Base-by-base conservation (phyloP, 2,329 filamentous ascomycete genomes). In the Trichoderma citrinoviride region DNA sequence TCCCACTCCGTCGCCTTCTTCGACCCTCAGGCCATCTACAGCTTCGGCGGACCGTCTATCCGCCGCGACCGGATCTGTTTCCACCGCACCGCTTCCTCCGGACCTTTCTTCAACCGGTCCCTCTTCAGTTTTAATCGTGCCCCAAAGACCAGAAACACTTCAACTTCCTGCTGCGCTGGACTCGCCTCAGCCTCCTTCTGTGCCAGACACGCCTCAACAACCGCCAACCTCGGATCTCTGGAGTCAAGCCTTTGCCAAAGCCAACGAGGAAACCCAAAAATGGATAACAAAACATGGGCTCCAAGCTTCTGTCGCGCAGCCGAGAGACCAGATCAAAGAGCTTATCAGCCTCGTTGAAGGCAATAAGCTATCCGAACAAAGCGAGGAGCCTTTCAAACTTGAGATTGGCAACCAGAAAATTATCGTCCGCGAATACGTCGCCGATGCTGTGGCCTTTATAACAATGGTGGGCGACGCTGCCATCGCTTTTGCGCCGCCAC, bases 401-500 rank as follows among this genome's bases (percentile, higher is more conserved):
- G 15, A 29, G 7, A 52, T 53, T 29, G 54, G 62, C 0, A 60
- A 53, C 7, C 62, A 46, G 5, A 46, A 8, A 17, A 40, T 65
- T 5, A 53, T 46, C 10, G 7, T 53, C 4, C 54, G 62, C 5
- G 62, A 65, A 3, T 65, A 44, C 17, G 10, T 65, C 17, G 37
- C 54, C 3, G 47, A 58, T 60, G n/a, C 46, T 54, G 5, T 65
- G 6, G 55, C 55, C 33, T 65, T 65, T 47, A 29, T 65, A 14
- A 65, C 54, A 2, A 65, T 33, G 55, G 19, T 58, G 3, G 62
- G 62, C 6, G 40, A 65, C 4, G 19, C 40, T n/a, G 54, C 62
- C 27, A 37, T 46, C n/a, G 40, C 21, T 23, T 65, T 58, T 10
- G 23, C 62, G 10, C 37, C 62, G 17, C 5, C 21, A 25, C 14